phyloP scores from a whole-genome alignment of 2,329 filamentous ascomycete species.

The Colletotrichum zoysiae region DNA sequence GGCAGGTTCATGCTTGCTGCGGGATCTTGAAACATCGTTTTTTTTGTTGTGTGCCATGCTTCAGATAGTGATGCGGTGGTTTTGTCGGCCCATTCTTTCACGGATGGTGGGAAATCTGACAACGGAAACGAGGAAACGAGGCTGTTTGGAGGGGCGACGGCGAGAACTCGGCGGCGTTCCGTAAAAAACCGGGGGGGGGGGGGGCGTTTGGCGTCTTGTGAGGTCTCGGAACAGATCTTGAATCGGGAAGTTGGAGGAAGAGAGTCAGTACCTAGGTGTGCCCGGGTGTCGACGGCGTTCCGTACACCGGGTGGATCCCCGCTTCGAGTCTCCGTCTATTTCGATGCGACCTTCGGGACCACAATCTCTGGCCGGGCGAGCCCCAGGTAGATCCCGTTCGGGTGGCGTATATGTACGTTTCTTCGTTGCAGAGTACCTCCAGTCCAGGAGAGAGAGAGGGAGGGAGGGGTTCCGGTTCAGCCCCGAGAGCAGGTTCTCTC shows the following conservation, averaged over 20 bases:
- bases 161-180: constrained; percentile 7
- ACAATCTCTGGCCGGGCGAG: not conserved
- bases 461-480: not conserved
- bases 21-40: constrained; percentile 33
- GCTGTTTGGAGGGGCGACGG: not conserved
- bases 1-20: constrained; percentile 23
- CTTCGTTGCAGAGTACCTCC: not conserved
- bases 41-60: not conserved
- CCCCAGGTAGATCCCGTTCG: not conserved
- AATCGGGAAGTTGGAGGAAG: not conserved
- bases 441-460: too few species aligned
- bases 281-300: constrained; percentile 15
- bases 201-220: not conserved
- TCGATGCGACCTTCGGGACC: not conserved
- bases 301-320: constrained; percentile 9
- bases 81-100: constrained; percentile 14
- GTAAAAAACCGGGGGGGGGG: constrained; percentile 13
- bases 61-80: constrained; percentile 9
- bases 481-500: not conserved
- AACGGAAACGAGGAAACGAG: not conserved
- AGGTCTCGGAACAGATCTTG: constrained; percentile 3
- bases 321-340: not conserved
- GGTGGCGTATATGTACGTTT: not conserved
- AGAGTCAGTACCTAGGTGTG: not conserved
- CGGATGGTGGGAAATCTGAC: constrained; percentile 1